Evolutionary conservation across 352 stramenopile genomes (phyloP).

Genomic region (Pythium aphanidermatum): DNA sequence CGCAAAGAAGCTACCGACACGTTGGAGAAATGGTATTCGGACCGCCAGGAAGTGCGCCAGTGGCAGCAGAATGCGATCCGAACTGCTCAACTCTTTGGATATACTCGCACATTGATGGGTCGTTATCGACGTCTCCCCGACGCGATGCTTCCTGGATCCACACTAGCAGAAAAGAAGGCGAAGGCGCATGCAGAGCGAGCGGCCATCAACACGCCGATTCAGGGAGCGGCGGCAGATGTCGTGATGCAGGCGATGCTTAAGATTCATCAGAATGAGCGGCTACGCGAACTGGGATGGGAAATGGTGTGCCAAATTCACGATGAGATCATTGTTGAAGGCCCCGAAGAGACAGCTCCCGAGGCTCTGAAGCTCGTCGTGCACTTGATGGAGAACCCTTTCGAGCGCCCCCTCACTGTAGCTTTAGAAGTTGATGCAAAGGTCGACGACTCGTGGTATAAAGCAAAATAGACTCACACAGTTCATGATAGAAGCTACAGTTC

Average conservation of each 20-base stretch:
- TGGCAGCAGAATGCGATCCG: constrained; percentile 95
- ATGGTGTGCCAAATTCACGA: constrained; percentile 99
- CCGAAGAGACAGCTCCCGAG: constrained; percentile 94
- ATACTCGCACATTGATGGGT: constrained; percentile 96
- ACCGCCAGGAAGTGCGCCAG: constrained; percentile 83
- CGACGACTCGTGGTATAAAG: constrained; percentile 99
- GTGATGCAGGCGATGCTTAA: constrained; percentile 99
- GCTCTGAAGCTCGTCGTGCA: constrained; percentile 79
- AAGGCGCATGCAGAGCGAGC: constrained; percentile 90
- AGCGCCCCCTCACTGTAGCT: constrained; percentile 82
- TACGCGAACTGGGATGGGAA: constrained; percentile 95
- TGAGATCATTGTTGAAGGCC: constrained; percentile 99
- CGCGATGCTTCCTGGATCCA: constrained; percentile 68
- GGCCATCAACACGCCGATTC: constrained; percentile 99
- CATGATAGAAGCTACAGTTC: not conserved
- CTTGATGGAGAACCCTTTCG: constrained; percentile 98
- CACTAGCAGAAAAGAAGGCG: constrained; percentile 57
- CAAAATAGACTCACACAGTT: constrained; percentile 60
- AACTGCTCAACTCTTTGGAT: constrained; percentile 73
- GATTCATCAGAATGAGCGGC: constrained; percentile 89
- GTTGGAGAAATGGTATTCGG: constrained; percentile 96
- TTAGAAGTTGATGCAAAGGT: constrained; percentile 93
- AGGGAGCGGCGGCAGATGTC: constrained; percentile 96
- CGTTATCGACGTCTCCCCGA: constrained; percentile 95
- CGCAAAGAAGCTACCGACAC: constrained; percentile 75